phyloP scores from a whole-genome alignment of 441 rosid genomes.

The Populus hybrid region DNA sequence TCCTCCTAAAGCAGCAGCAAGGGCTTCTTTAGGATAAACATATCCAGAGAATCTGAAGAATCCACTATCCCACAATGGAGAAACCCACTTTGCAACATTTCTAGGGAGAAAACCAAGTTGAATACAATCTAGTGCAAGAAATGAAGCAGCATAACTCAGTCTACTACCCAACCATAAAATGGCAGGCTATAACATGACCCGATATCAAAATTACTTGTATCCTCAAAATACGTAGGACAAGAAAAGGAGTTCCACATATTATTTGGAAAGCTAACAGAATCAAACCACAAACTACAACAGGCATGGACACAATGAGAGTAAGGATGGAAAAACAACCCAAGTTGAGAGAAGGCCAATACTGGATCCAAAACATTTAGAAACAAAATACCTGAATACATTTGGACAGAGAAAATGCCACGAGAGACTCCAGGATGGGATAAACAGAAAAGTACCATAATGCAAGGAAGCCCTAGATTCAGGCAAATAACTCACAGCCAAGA shows the following conservation, averaged over 20 bases:
- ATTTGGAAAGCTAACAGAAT: constrained; percentile 9
- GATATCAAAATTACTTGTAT: background rate
- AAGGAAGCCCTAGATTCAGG: background rate
- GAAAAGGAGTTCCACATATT: background rate
- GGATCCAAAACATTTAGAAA: background rate
- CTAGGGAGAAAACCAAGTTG: constrained; percentile 89
- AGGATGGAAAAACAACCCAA: constrained; percentile 11
- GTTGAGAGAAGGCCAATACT: background rate
- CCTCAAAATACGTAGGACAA: background rate
- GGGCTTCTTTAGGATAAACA: constrained; percentile 68
- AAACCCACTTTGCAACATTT: constrained; percentile 80
- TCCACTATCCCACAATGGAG: constrained; percentile 87
- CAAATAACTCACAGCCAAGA: background rate
- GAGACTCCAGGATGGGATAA: background rate
- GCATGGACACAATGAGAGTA: background rate
- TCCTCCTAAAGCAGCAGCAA: constrained; percentile 69
- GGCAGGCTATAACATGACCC: constrained; percentile 6
- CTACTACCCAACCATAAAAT: background rate
- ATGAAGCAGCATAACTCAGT: constrained; percentile 19
- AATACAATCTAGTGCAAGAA: constrained; percentile 49
- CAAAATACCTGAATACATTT: background rate
- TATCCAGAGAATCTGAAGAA: constrained; percentile 72
- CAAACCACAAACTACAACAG: background rate
- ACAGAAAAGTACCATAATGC: background rate
- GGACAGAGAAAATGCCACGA: background rate